Conservation (phyloP, 805 yeast species). For the Lipomyces sp. region DNA sequence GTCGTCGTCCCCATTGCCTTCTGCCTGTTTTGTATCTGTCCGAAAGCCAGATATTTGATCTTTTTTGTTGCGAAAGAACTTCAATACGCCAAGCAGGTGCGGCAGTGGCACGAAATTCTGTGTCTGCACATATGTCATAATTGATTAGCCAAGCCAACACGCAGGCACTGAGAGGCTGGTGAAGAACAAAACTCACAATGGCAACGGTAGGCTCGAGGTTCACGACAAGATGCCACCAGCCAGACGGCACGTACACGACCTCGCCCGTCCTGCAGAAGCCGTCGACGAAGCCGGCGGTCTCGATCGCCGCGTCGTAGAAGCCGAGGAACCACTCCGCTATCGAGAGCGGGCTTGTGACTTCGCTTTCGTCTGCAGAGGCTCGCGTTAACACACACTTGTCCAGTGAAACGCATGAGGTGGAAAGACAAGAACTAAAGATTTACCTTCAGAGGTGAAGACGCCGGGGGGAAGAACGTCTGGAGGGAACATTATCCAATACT, state of each 20-base stretch:
- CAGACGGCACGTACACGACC: slow-evolving; percentile 86
- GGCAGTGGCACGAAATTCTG: slow-evolving; percentile 77
- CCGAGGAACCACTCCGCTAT: slow-evolving; percentile 91
- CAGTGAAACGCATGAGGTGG: background rate
- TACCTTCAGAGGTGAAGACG: slow-evolving; percentile 52
- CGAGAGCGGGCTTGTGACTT: slow-evolving; percentile 89
- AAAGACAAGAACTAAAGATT: no score
- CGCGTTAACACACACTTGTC: background rate
- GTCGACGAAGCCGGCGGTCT: slow-evolving; percentile 50
- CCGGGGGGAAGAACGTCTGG: slow-evolving; percentile 80
- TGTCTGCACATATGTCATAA: slow-evolving; percentile 41
- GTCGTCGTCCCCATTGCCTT: slow-evolving; percentile 40
- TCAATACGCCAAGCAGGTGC: slow-evolving; percentile 57
- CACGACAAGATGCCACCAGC: slow-evolving; percentile 97
- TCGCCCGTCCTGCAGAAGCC: slow-evolving; percentile 80
- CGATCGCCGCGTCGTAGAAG: slow-evolving; percentile 62
- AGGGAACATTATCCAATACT: slow-evolving; percentile 57
- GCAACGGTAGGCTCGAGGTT: slow-evolving; percentile 78
- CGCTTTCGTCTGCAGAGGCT: slow-evolving; percentile 62
- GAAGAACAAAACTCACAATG: slow-evolving; percentile 35
- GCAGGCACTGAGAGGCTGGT: no score
- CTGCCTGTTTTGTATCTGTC: background rate
- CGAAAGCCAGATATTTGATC: slow-evolving; percentile 76
- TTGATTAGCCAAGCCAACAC: background rate
- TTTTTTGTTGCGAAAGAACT: slow-evolving; percentile 62